Base-by-base conservation (phyloP, 495 filamentous ascomycete genomes). In the Extremus antarcticus region DNA sequence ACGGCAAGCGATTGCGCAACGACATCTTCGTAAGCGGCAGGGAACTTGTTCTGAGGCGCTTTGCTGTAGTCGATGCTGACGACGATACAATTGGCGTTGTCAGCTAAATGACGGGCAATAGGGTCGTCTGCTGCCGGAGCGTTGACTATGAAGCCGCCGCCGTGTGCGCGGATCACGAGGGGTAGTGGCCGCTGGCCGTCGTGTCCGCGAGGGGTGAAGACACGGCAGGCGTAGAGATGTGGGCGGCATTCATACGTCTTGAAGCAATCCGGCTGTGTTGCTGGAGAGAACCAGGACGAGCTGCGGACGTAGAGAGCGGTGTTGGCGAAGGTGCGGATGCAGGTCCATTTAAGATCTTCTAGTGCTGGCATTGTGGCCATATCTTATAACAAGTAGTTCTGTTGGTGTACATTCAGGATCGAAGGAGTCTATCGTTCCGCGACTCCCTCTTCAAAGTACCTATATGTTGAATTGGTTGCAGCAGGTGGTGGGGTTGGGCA, bases 71-170 rank as follows among this genome's bases (percentile, higher is more conserved):
- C 41, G 19, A 45, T 45, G 41, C 41, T 45, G 4, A 45, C 41
- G 41, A 45, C 41, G 41, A 45, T 45, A n/a, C 41, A 45, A n/a
- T 21, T n/a, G 41, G 41, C 41, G n/a, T 45, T 45, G 41, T 45
- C 41, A n/a, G 41, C 41, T n/a, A 45, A n/a, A 17, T 45, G n/a
- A n/a, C 41, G 41, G 16, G 41, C 41, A 3, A 45, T 7, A 9
- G 41, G 41, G n/a, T 45, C 41, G 17, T 45, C 41, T n/a, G 19
- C 41, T 21, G 41, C 4, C 8, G 41, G 41, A 45, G 15, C 19
- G 41, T 45, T 45, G 41, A 45, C 41, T 7, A 45, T 17, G 41
- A 45, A 45, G 41, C 41, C 41, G 41, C 41, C 41, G 4, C 41
- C 41, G 41, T 45, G 41, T 3, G n/a, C 41, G 41, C 41, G 41